Evolutionary conservation across 345 rosid genomes (phyloP), one percentile per base, ranked within the genome.

Genomic region (Gossypium longicalyx): DNA sequence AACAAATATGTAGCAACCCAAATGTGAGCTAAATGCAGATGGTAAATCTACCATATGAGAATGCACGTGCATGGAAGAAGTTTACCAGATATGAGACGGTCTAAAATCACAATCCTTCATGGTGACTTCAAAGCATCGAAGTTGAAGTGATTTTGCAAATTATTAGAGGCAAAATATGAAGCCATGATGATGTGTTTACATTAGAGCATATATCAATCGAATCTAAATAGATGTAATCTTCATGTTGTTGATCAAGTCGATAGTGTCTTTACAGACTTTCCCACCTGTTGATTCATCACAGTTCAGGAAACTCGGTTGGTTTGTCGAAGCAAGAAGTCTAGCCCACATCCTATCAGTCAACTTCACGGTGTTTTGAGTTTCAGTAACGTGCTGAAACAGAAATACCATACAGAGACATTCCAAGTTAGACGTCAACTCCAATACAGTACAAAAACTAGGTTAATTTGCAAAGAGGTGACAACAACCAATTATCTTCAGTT

Each of bases 261-360:
- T 63, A 15, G 66, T 70, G 9, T 80, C 81, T 76, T 71, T 72
- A 74, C 80, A 80, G 7, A 74, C 80, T 67, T 73, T 80, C 64
- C 80, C 87, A 71, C 70, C 81, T 71, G 76, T 17, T 22, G 25
- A 67, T n/a, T 75, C 85, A 64, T 80, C 74, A 73, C 83, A 57
- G 74, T 83, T 84, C 83, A 89, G 76, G 84, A 92, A 94, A 83
- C 88, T 92, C 17, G 98, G 98, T 76, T 94, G 97, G 75, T 92
- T 90, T 25, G 97, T 94, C 19, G 98, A 92, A 49, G 98, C 92
- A 71, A 94, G 95, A 75, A 94, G 90, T 75, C 98, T 90, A 67
- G 98, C 98, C 97, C 97, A 92, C 95, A 87, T 92, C 84, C 98
- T 92, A 70, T 91, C 97, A 0, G 97, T 94, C 79, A 92, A 73